Percentiles rank a stretch among this genome's conserved stretches.
phyloP scores from a whole-genome alignment of 768 basidiomycete species.

The Phylloporus arenicola region DNA sequence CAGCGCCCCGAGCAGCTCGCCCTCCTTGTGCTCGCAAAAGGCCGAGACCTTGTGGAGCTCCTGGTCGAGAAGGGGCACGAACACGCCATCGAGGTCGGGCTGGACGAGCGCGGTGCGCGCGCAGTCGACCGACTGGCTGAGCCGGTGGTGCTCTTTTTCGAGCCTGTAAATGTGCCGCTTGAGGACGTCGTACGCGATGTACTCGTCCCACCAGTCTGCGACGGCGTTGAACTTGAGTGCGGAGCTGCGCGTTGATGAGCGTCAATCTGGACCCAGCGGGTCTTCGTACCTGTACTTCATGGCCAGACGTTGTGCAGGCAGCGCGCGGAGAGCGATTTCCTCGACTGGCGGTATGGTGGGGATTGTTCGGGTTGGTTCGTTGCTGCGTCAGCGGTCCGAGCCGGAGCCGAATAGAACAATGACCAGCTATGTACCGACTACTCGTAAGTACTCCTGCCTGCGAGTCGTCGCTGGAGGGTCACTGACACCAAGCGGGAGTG shows the following conservation, averaged over 20 bases:
- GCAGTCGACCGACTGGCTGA: conserved; percentile 46
- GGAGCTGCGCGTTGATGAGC: conserved; percentile 41
- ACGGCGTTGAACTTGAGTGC: conserved; percentile 90
- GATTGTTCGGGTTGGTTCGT: background rate
- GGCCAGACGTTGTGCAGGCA: conserved; percentile 6
- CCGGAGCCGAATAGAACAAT: background rate
- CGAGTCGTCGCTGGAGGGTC: too few relatives aligned
- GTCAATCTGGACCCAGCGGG: background rate
- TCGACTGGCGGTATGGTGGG: conserved; percentile 14
- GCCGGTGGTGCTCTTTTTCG: conserved; percentile 66
- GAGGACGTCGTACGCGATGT: conserved; percentile 82
- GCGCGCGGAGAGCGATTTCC: conserved; percentile 23
- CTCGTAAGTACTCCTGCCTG: too few relatives aligned
- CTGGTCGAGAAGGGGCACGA: conserved; percentile 70
- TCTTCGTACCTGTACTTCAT: conserved; percentile 34
- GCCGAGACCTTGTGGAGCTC: conserved; percentile 75
- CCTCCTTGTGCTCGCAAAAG: conserved; percentile 78
- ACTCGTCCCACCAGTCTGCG: conserved; percentile 89
- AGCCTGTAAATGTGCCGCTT: conserved; percentile 84
- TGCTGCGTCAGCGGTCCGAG: background rate
- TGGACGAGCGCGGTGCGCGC: conserved; percentile 55
- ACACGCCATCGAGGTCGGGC: conserved; percentile 44
- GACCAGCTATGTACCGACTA: too few relatives aligned
- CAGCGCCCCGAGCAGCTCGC: conserved; percentile 61
- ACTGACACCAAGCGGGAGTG: too few relatives aligned